Conservation (phyloP, 192 early-diverging fungal species). For the Phycomyces nitens region DNA sequence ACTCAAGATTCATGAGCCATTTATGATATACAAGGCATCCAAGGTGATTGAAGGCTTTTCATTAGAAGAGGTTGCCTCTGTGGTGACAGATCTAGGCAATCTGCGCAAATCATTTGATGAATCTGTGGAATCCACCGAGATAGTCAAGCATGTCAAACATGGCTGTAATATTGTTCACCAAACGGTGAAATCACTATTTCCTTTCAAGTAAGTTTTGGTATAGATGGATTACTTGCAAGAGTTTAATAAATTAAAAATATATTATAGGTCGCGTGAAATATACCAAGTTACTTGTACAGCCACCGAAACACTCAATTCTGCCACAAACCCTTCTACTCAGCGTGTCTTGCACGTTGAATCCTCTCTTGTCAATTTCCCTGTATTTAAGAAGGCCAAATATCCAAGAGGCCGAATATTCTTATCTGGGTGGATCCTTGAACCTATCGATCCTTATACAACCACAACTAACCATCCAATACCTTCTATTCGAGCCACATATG, state of each 20-base stretch:
- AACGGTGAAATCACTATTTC: conserved; percentile 42
- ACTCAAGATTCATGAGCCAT: conserved; percentile 38
- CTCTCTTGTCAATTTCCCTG: conserved; percentile 23
- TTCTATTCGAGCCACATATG: conserved; percentile 47
- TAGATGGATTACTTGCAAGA: too few relatives aligned
- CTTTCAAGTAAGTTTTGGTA: conserved; percentile 30
- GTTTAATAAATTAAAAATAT: too few relatives aligned
- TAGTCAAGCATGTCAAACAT: conserved; percentile 33
- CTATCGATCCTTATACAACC: conserved; percentile 50
- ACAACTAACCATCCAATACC: conserved; percentile 51
- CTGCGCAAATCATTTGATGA: conserved; percentile 39
- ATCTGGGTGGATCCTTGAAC: conserved; percentile 51
- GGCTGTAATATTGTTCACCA: conserved; percentile 39
- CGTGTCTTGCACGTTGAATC: conserved; percentile 28
- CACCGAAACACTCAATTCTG: conserved; percentile 7
- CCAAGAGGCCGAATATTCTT: conserved; percentile 38
- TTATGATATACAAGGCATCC: conserved; percentile 40
- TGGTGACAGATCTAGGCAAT: conserved; percentile 36
- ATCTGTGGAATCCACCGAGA: conserved; percentile 33
- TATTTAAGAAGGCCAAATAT: not conserved
- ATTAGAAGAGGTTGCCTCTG: conserved; percentile 46
- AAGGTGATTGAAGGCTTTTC: conserved; percentile 54
- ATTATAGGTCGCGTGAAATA: conserved; percentile 39
- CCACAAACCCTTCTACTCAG: conserved; percentile 11
- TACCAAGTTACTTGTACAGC: conserved; percentile 38